Evolutionary conservation across 352 stramenopile genomes (phyloP), one percentile per base, ranked within the genome.

Genomic region (Phytopythium delawarense): DNA sequence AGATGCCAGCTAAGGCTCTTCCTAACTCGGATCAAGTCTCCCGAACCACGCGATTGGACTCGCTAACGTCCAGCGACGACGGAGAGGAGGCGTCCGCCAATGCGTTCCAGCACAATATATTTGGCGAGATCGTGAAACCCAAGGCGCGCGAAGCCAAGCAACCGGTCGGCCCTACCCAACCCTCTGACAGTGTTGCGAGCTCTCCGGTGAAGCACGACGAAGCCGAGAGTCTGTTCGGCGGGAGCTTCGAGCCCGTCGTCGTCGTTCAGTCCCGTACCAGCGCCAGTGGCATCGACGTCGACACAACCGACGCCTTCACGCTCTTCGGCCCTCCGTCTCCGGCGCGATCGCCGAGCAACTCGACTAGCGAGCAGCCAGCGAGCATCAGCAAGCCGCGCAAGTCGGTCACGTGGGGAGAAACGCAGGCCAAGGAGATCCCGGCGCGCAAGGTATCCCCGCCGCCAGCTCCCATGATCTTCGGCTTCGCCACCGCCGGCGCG

Each of bases 211-310:
- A 44, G 58, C 7, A 25, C n/a, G 2, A 67, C 13, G 70, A 79
- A 46, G 73, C 67, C 7, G 71, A 81, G 45, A 81, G 63, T 23
- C 72, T 88, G 37, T 90, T 90, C 65, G 79, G 81, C 1, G 79
- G 40, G 13, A 20, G 59, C 63, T 23, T 70, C 11, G 46, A 53
- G 21, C 46, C 46, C 13, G 23, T 35, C 23, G 23, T 34, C 12
- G 46, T 11, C 15, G 25, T 53, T 3, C 46, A 34, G 20, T 7
- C 46, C 21, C 12, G 0, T 18, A 12, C 8, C 46, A 53, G 13
- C 11, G 4, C 46, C 13, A 35, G 23, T 18, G 59, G 51, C 48
- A 9, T 9, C 59, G 48, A 23, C 28, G 56, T 59, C 48, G 48
- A 62, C 23, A 12, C 18, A 7, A 6, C 2, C 18, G 25, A 60